Conservation (phyloP, 1,284 basidiomycete species). For the Chalciporus sp. region DNA sequence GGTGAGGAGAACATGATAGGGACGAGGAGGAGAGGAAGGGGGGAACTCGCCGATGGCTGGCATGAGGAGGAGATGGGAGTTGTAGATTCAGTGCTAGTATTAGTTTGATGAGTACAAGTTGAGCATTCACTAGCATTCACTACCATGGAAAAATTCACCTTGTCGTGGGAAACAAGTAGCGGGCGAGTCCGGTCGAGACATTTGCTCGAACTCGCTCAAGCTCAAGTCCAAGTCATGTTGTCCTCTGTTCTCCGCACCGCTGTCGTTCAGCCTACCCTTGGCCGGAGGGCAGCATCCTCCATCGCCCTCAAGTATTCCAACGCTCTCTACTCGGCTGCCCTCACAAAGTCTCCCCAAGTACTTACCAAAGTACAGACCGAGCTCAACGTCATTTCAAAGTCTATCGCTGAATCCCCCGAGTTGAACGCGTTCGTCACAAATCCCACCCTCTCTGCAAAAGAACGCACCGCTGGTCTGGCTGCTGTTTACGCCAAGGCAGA, state of each 20-base stretch:
- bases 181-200: conserved; percentile 15
- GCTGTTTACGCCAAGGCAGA: conserved; percentile 66
- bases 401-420: conserved; percentile 67
- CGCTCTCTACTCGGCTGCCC: conserved; percentile 90
- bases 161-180: conserved; percentile 18
- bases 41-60: conserved; percentile 22
- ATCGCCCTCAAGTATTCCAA: conserved; percentile 93
- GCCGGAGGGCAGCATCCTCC: conserved; percentile 66
- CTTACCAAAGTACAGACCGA: conserved; percentile 86
- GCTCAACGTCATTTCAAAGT: conserved; percentile 68
- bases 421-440: conserved; percentile 78
- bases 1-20: conserved; percentile 54
- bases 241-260: conserved; percentile 42
- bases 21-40: conserved; percentile 16
- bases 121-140: no score
- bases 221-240: conserved; percentile 32
- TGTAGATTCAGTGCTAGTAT: no score
- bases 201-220: background rate
- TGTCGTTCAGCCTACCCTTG: conserved; percentile 45
- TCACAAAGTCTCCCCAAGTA: conserved; percentile 78
- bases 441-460: conserved; percentile 84
- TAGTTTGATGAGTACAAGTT: no score
- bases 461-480: conserved; percentile 73
- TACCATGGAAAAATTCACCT: background rate
- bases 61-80: conserved; percentile 19